Evolutionary conservation across 2,329 filamentous ascomycete species (phyloP).

Genomic region (Fusarium incarnatum): DNA sequence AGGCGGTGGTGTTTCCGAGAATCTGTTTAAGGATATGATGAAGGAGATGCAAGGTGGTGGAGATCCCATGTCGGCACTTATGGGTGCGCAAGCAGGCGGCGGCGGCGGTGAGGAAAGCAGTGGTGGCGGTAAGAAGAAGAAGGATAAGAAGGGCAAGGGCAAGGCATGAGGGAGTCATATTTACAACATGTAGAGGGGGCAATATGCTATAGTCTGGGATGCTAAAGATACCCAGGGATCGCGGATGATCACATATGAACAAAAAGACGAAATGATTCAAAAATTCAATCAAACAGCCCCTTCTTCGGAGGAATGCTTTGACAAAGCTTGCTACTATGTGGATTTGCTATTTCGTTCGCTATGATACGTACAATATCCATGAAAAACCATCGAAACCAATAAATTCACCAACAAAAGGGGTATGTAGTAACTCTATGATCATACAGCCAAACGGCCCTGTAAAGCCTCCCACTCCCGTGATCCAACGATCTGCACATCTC

Average conservation of each 20-base stretch:
- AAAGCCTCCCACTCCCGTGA: constrained; percentile 67
- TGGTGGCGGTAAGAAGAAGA: constrained; percentile 55
- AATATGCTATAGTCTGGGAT: constrained; percentile 27
- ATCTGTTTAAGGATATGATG: constrained; percentile 97
- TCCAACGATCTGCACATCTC: constrained; percentile 64
- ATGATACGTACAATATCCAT: constrained; percentile 32
- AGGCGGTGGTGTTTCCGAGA: constrained; percentile 93
- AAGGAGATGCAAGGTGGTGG: constrained; percentile 78
- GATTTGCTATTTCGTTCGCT: constrained; percentile 27
- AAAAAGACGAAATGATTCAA: constrained; percentile 35
- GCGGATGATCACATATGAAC: constrained; percentile 27
- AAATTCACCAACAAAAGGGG: constrained; percentile 37
- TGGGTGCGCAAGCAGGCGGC: constrained; percentile 53
- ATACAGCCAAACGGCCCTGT: constrained; percentile 55
- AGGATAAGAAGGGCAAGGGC: constrained; percentile 63
- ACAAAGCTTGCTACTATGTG: constrained; percentile 30
- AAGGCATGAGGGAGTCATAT: constrained; percentile 40
- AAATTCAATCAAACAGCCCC: constrained; percentile 25
- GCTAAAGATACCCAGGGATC: constrained; percentile 37
- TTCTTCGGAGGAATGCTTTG: constrained; percentile 6
- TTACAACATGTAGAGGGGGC: not conserved
- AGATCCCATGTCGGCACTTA: constrained; percentile 59
- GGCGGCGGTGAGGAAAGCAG: constrained; percentile 47
- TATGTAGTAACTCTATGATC: constrained; percentile 45
- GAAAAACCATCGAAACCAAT: constrained; percentile 16